phyloP scores from a whole-genome alignment of 306 rosid genomes.

The Cyclanthera cordifolia region DNA sequence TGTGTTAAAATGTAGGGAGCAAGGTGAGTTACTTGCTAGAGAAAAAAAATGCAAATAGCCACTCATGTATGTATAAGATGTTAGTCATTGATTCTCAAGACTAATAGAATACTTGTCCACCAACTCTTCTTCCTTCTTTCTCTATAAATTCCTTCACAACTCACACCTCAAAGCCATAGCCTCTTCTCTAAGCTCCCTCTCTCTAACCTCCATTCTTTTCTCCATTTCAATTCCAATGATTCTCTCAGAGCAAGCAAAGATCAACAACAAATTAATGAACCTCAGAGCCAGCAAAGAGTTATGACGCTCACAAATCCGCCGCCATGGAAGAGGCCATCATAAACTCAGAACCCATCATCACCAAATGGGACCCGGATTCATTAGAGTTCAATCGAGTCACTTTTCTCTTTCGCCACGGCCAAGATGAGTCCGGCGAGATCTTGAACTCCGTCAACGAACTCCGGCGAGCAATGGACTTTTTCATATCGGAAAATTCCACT shows the following conservation, averaged over 20 bases:
- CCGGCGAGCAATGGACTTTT: conserved; percentile 27
- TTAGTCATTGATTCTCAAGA: no score
- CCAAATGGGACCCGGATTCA: conserved; percentile 34
- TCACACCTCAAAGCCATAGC: neutral
- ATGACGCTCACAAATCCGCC: conserved; percentile 8
- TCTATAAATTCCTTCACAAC: conserved; percentile 8
- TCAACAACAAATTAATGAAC: neutral
- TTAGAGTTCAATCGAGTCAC: conserved; percentile 21
- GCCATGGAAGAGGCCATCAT: conserved; percentile 28
- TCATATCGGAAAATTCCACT: conserved; percentile 13
- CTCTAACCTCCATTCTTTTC: neutral
- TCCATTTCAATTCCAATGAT: conserved; percentile 3
- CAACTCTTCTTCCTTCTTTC: no score
- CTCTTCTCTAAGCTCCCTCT: neutral
- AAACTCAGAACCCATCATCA: conserved; percentile 25
- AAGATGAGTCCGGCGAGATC: conserved; percentile 28
- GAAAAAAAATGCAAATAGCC: no score
- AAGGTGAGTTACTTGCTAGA: no score
- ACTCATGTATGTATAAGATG: no score
- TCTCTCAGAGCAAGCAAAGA: conserved; percentile 17
- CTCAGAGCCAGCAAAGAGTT: conserved; percentile 7
- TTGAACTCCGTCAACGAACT: conserved; percentile 22
- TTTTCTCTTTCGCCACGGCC: conserved; percentile 27
- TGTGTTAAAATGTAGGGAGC: no score
- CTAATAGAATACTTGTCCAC: no score